Base-by-base conservation (phyloP, 2,329 filamentous ascomycete species). In the Fonsecaea nubica region DNA sequence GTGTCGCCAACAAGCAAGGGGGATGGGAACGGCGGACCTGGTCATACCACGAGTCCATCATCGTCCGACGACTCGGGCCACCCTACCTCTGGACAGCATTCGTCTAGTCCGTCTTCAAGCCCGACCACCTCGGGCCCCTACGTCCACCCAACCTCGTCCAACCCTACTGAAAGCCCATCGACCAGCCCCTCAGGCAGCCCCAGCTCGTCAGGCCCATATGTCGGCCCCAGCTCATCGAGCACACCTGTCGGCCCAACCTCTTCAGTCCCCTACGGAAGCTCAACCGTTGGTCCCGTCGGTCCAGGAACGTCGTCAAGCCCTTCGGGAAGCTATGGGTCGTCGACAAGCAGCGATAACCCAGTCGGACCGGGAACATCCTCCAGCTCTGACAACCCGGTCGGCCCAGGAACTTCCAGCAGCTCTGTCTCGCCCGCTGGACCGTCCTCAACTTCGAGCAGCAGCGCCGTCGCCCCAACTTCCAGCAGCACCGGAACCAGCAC, bases 11-110 rank as follows among this genome's bases (percentile, higher is more conserved):
- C n/a, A 25, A 53, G 57, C 57, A 32, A 66, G 38, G 52, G 30
- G 25, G 25, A 45, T 62, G 50, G 52, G 45, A 21, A 45, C 35
- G 35, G 60, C 40, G 35, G 60, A 50, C 60, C 42, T 42, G 52
- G 38, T 50, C 45, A 50, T 30, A 30, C 33, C 18, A 32, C 15
- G 35, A 32, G 42, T 12, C 21, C 45, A 18, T 18, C 42, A 21
- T 45, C 42, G 7, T 21, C 42, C 6, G 18, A 15, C 7, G n/a
- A 6, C 15, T 45, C 42, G 18, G 42, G n/a, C 15, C 42, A 45
- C 21, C 42, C 18, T 21, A n/a, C n/a, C 42, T 6, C 5, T 7
- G 42, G 42, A 3, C 6, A 4, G 21, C 42, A 45, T 9, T 18
- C n/a, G 6, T 45, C 42, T 1, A n/a, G 42, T 45, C 42, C 42